Percentiles rank a stretch among this genome's conserved stretches.
These are phyloP conservation scores for Ogataea pignaliae DNA, from an alignment of 805 yeast genomes.

Conservation along the genomic window DNA sequence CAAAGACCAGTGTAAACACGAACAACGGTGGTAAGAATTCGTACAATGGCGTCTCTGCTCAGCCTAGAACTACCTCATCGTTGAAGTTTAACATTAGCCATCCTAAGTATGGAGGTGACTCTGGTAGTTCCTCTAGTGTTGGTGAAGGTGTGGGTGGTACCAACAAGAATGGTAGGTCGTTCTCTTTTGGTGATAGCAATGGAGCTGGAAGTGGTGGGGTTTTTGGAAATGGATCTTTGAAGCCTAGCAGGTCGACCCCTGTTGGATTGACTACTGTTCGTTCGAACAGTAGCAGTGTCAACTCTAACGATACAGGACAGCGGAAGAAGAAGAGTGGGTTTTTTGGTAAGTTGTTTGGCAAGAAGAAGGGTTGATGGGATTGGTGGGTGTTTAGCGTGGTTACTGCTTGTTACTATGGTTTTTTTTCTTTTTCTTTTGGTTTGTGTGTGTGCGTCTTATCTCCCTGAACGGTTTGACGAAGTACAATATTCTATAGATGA, in stretches of 20 bases:
- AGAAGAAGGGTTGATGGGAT: conserved; percentile 3
- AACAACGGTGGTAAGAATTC: neutral
- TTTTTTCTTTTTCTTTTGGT: no score
- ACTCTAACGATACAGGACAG: neutral
- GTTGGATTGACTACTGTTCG: conserved; percentile 2
- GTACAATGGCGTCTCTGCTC: conserved; percentile 9
- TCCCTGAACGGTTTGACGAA: no score
- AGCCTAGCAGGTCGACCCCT: conserved; percentile 5
- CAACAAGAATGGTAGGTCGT: neutral
- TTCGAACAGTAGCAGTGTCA: conserved; percentile 2
- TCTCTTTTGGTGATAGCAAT: neutral
- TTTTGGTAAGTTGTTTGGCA: conserved; percentile 18
- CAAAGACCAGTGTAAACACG: neutral
- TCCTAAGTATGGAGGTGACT: conserved; percentile 12
- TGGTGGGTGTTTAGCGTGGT: no score
- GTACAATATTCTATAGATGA: no score
- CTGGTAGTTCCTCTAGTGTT: neutral
- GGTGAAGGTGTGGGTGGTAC: neutral
- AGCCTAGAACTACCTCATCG: conserved; percentile 18
- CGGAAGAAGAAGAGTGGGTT: conserved; percentile 14
- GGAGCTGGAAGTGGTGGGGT: neutral
- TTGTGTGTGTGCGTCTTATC: no score
- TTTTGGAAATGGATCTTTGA: neutral
- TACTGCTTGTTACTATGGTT: no score
- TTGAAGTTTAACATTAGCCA: conserved; percentile 20